Conservation (phyloP, 352 stramenopile genomes). For the Globisporangium camurandrum region DNA sequence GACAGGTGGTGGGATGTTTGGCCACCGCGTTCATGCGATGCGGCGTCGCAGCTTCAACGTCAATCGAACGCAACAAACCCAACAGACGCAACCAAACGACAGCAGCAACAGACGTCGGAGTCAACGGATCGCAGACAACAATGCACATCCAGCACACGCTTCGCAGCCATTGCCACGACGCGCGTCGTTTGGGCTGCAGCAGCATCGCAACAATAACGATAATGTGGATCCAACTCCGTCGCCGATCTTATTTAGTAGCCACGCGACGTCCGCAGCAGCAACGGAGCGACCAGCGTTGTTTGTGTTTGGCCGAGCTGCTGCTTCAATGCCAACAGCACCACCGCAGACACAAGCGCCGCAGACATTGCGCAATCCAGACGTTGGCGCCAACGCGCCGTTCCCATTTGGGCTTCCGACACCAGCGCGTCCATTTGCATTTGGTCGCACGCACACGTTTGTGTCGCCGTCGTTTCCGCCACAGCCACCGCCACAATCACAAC, state of each 20-base stretch:
- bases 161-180: neutral
- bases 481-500: neutral
- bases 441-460: too few relatives aligned
- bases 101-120: neutral
- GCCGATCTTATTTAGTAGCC: neutral
- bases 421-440: slow-evolving; percentile 17
- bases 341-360: neutral
- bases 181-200: neutral
- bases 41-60: too few relatives aligned
- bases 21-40: too few relatives aligned
- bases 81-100: too few relatives aligned
- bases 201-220: neutral
- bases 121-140: too few relatives aligned
- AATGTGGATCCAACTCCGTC: neutral
- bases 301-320: slow-evolving; percentile 6
- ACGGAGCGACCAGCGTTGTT: neutral
- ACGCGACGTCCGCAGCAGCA: neutral
- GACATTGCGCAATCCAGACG: slow-evolving; percentile 8
- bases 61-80: too few relatives aligned
- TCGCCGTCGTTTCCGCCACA: too few relatives aligned
- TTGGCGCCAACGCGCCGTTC: slow-evolving; percentile 14
- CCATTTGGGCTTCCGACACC: slow-evolving; percentile 15
- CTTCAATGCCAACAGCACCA: neutral
- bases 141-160: neutral
- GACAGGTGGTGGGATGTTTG: too few relatives aligned